Conservation (phyloP, 106 monocot genomes). For the Dioscorea zingiberensis region DNA sequence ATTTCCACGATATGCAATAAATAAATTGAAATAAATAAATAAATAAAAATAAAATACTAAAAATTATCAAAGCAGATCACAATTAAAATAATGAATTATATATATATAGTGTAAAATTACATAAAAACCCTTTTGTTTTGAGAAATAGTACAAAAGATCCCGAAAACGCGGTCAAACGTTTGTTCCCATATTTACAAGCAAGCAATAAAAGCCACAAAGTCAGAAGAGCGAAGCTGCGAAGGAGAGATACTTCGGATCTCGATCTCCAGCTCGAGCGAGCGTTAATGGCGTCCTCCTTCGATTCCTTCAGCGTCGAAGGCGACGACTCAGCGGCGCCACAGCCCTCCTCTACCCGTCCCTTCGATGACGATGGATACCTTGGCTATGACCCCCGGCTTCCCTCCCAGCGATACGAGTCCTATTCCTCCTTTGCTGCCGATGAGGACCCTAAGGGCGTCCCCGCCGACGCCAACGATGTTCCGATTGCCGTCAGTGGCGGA, state of each 20-base stretch:
- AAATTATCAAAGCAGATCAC: too few relatives aligned
- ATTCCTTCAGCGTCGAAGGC: background rate
- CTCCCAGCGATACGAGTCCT: conserved; percentile 2
- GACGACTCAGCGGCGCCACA: background rate
- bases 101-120: too few relatives aligned
- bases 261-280: background rate
- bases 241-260: background rate
- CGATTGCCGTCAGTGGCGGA: background rate
- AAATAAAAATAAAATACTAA: too few relatives aligned
- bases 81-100: too few relatives aligned
- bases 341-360: background rate
- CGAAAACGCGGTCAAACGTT: conserved; percentile 3
- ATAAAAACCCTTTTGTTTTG: too few relatives aligned
- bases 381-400: conserved; percentile 5
- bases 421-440: background rate
- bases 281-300: conserved; percentile 2
- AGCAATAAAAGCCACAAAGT: background rate
- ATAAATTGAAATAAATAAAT: too few relatives aligned
- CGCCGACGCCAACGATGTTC: background rate
- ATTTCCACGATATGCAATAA: too few relatives aligned
- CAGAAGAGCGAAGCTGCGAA: too few relatives aligned
- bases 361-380: conserved; percentile 7
- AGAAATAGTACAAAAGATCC: too few relatives aligned
- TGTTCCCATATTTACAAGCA: background rate
- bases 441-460: background rate